Percentiles rank a stretch among this genome's conserved stretches.
Conservation (phyloP, 768 basidiomycete species). For the Daedaleopsis nitida region DNA sequence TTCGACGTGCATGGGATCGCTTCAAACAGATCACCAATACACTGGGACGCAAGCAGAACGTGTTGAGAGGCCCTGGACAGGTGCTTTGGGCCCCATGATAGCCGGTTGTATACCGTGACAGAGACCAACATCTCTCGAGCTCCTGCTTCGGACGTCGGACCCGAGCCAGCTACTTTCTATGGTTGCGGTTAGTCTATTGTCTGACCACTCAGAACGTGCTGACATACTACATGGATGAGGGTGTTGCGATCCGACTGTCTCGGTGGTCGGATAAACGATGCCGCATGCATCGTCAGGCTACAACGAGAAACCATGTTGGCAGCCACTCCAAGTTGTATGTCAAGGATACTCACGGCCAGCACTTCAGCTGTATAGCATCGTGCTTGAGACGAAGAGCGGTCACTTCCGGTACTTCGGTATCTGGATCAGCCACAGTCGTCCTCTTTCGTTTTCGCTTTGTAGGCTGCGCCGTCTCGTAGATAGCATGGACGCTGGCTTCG, state of each 20-base stretch:
- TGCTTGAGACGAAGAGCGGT: slow-evolving; percentile 50
- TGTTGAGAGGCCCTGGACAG: slow-evolving; percentile 69
- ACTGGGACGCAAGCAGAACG: slow-evolving; percentile 69
- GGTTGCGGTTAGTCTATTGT: background rate
- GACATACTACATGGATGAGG: slow-evolving; percentile 16
- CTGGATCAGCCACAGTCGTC: slow-evolving; percentile 37
- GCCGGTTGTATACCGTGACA: slow-evolving; percentile 60
- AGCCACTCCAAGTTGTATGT: background rate
- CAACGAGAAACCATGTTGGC: background rate
- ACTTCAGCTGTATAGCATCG: slow-evolving; percentile 52
- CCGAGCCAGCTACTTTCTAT: slow-evolving; percentile 23
- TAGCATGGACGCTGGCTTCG: slow-evolving; percentile 44
- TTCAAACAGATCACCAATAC: slow-evolving; percentile 61
- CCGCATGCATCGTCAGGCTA: slow-evolving; percentile 56
- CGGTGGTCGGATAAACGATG: slow-evolving; percentile 62
- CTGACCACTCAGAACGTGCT: background rate
- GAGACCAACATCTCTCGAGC: slow-evolving; percentile 51
- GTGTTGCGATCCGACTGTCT: slow-evolving; percentile 68
- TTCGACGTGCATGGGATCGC: slow-evolving; percentile 65
- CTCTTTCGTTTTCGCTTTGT: slow-evolving; percentile 41
- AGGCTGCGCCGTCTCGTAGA: slow-evolving; percentile 38
- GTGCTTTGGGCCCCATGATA: slow-evolving; percentile 62
- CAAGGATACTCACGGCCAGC: slow-evolving; percentile 57
- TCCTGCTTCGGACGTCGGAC: slow-evolving; percentile 1
- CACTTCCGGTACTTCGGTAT: slow-evolving; percentile 49